Evolutionary conservation across 2,329 filamentous ascomycete genomes (phyloP).

Genomic region (Aspergillaceae sp.): DNA sequence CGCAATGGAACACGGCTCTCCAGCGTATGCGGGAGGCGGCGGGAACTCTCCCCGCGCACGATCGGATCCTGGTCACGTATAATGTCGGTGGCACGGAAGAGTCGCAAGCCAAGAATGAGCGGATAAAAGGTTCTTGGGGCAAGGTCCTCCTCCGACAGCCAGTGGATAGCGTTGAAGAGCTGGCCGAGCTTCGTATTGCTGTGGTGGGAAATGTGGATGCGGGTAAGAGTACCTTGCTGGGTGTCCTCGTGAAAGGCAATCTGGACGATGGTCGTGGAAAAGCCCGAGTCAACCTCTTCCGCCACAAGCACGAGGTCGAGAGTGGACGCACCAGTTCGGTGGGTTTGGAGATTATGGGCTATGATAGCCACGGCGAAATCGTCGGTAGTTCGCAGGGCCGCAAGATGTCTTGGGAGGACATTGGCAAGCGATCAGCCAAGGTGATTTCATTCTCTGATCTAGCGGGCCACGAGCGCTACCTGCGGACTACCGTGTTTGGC

Average conservation of each 20-base stretch:
- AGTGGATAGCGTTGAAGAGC: slow-evolving; percentile 67
- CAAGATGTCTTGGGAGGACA: slow-evolving; percentile 93
- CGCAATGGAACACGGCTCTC: slow-evolving; percentile 68
- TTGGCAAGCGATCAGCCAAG: slow-evolving; percentile 87
- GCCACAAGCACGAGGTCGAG: slow-evolving; percentile 97
- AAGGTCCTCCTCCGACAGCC: slow-evolving; percentile 75
- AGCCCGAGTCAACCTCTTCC: slow-evolving; percentile 89
- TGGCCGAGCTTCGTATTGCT: slow-evolving; percentile 91
- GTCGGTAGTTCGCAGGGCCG: slow-evolving; percentile 75
- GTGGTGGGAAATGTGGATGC: slow-evolving; percentile 98
- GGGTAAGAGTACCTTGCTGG: slow-evolving; percentile 91
- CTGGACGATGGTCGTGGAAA: slow-evolving; percentile 91
- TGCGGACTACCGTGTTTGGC: slow-evolving; percentile 93
- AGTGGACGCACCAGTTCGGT: slow-evolving; percentile 92
- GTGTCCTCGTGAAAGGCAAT: slow-evolving; percentile 88
- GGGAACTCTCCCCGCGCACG: slow-evolving; percentile 60
- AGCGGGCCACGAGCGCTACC: slow-evolving; percentile 89
- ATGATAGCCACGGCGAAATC: slow-evolving; percentile 76
- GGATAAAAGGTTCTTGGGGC: slow-evolving; percentile 68
- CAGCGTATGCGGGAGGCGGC: slow-evolving; percentile 58
- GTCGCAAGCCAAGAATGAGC: slow-evolving; percentile 54
- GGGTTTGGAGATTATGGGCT: slow-evolving; percentile 98
- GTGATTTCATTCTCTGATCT: slow-evolving; percentile 95
- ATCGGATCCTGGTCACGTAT: slow-evolving; percentile 75
- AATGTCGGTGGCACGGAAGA: slow-evolving; percentile 76